Percentiles rank a stretch among this genome's conserved stretches.
Conservation (phyloP, 2,329 filamentous ascomycete species). For the Metarhizium anisopliae region DNA sequence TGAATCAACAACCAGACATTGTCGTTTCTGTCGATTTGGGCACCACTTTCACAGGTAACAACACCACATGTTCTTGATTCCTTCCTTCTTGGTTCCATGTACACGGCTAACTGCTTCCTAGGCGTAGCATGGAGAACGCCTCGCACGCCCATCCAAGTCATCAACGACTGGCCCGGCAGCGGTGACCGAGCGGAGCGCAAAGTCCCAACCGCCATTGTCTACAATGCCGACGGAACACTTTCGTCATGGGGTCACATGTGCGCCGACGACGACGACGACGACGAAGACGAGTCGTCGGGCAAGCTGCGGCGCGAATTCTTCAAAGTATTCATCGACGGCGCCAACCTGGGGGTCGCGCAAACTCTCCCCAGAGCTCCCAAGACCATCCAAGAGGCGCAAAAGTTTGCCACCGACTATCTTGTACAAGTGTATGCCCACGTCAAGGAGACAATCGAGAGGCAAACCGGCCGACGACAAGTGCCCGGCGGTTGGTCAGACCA, state of each 20-base stretch:
- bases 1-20: conserved; percentile 7
- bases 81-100: too few species aligned
- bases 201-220: conserved; percentile 42
- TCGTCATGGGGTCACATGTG: conserved; percentile 47
- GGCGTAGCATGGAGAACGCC: conserved; percentile 25
- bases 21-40: too few species aligned
- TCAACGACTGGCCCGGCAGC: conserved; percentile 46
- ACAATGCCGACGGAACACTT: conserved; percentile 30
- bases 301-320: conserved; percentile 40
- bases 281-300: conserved; percentile 1
- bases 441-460: conserved; percentile 23
- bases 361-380: conserved; percentile 36
- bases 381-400: conserved; percentile 7
- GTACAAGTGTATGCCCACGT: conserved; percentile 35
- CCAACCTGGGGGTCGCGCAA: conserved; percentile 31
- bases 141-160: conserved; percentile 32
- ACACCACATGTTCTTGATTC: too few species aligned
- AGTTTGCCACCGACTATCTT: conserved; percentile 40
- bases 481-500: conserved; percentile 33
- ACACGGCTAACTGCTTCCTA: not conserved
- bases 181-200: conserved; percentile 45
- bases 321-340: conserved; percentile 44
- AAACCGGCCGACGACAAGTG: conserved; percentile 24
- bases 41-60: too few species aligned
- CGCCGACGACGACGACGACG: conserved; percentile 32